These are phyloP conservation scores for Mitragyna speciosa DNA, from an alignment of 257 asterid genomes.

Conservation along the genomic window DNA sequence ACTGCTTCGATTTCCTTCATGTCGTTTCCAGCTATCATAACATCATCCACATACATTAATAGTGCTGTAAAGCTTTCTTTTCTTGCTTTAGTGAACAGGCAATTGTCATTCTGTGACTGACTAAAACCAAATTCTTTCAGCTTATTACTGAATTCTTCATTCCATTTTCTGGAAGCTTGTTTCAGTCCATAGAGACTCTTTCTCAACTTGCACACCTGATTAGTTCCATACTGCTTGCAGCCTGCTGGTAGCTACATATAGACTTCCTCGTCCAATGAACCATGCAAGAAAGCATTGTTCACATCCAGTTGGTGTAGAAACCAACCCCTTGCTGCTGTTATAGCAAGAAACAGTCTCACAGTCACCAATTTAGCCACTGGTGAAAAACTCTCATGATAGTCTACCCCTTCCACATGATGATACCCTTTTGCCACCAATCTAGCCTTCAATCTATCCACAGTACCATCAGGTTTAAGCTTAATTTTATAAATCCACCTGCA, in stretches of 20 bases:
- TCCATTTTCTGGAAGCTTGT: neutral
- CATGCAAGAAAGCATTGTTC: too few species aligned
- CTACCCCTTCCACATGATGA: neutral
- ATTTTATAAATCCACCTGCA: neutral
- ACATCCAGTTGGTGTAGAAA: too few species aligned
- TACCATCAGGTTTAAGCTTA: too few species aligned
- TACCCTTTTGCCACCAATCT: too few species aligned
- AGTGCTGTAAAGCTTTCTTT: neutral
- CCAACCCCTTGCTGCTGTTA: neutral
- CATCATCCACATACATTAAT: too few species aligned
- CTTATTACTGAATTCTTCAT: too few species aligned
- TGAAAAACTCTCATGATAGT: neutral
- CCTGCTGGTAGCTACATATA: too few species aligned
- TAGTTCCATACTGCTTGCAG: too few species aligned
- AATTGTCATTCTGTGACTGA: neutral
- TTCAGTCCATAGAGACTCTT: too few species aligned
- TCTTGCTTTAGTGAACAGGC: neutral
- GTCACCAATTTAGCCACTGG: neutral
- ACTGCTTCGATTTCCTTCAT: neutral
- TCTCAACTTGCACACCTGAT: neutral
- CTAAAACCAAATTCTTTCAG: neutral
- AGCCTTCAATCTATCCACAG: neutral
- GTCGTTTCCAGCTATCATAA: neutral
- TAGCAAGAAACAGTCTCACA: neutral
- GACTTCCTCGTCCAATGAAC: too few species aligned